Conservation (phyloP, 306 rosid species). For the Trifolium dubium region DNA sequence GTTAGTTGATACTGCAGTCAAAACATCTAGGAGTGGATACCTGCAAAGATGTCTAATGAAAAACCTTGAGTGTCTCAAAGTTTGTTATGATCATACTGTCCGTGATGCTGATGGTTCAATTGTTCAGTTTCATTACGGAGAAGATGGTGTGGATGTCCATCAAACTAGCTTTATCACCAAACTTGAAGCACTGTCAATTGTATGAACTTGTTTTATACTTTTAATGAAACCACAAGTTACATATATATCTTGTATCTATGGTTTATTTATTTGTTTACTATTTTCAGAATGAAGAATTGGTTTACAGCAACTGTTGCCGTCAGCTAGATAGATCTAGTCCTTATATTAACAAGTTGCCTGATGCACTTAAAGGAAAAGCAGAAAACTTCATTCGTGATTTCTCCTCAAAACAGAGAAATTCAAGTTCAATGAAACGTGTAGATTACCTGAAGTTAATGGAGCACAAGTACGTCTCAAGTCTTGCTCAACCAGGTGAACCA, state of each 20-base stretch:
- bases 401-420: conserved; percentile 48
- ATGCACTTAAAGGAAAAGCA: conserved; percentile 65
- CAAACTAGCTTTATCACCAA: conserved; percentile 78
- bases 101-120: conserved; percentile 96
- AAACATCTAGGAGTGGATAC: conserved; percentile 98
- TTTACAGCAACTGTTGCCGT: conserved; percentile 59
- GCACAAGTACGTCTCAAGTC: conserved; percentile 83
- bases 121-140: conserved; percentile 87
- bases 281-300: conserved; percentile 83
- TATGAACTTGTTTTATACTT: conserved; percentile 48
- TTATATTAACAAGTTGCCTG: conserved; percentile 72
- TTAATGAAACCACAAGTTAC: conserved; percentile 31
- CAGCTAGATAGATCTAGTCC: conserved; percentile 63
- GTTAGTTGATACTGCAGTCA: conserved; percentile 96
- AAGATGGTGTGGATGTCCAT: conserved; percentile 97
- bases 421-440: conserved; percentile 37
- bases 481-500: conserved; percentile 96
- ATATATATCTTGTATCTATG: conserved; percentile 23
- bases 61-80: conserved; percentile 84
- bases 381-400: conserved; percentile 47
- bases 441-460: conserved; percentile 82
- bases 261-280: conserved; percentile 25
- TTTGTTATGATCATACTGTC: conserved; percentile 86
- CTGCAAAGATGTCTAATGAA: conserved; percentile 93
- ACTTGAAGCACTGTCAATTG: conserved; percentile 74